Conservation (phyloP, 805 yeast species). For the Myxozyma neotropica region DNA sequence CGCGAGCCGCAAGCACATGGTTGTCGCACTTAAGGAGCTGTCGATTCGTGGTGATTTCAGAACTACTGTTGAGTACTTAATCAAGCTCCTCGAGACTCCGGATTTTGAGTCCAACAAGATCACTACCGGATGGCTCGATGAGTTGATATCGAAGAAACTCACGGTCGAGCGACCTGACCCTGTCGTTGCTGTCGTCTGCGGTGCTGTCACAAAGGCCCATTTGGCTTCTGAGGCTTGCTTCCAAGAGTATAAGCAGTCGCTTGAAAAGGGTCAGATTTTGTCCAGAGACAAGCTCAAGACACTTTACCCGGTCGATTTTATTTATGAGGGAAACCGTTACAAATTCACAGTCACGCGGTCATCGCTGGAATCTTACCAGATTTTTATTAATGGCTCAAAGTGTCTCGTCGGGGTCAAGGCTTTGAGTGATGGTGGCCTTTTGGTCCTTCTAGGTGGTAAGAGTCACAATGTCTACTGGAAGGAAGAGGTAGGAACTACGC, state of each 20-base stretch:
- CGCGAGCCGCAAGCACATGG: slow-evolving; percentile 98
- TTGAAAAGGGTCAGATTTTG: slow-evolving; percentile 96
- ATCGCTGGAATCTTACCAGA: slow-evolving; percentile 77
- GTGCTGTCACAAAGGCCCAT: slow-evolving; percentile 96
- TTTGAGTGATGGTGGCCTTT: slow-evolving; percentile 93
- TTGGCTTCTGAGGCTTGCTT: slow-evolving; percentile 71
- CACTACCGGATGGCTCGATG: slow-evolving; percentile 99
- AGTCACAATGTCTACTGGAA: slow-evolving; percentile 97
- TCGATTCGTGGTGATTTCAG: slow-evolving; percentile 98
- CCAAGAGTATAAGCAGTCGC: slow-evolving; percentile 67
- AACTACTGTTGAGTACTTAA: slow-evolving; percentile 95
- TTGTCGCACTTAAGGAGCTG: slow-evolving; percentile 94
- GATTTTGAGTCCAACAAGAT: slow-evolving; percentile 95
- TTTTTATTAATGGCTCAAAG: slow-evolving; percentile 92
- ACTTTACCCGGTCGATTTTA: slow-evolving; percentile 89
- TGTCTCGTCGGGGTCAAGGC: slow-evolving; percentile 83
- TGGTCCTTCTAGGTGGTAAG: slow-evolving; percentile 84
- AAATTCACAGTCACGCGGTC: slow-evolving; percentile 96
- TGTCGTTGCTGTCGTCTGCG: slow-evolving; percentile 87
- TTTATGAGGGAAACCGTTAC: slow-evolving; percentile 89
- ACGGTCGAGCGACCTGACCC: slow-evolving; percentile 98
- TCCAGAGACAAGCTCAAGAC: slow-evolving; percentile 79
- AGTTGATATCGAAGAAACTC: slow-evolving; percentile 85
- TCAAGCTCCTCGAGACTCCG: slow-evolving; percentile 92
- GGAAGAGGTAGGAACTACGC: slow-evolving; percentile 93